phyloP scores from a whole-genome alignment of 2,329 filamentous ascomycete species.

The Parasarocladium wereldwijsianum region DNA sequence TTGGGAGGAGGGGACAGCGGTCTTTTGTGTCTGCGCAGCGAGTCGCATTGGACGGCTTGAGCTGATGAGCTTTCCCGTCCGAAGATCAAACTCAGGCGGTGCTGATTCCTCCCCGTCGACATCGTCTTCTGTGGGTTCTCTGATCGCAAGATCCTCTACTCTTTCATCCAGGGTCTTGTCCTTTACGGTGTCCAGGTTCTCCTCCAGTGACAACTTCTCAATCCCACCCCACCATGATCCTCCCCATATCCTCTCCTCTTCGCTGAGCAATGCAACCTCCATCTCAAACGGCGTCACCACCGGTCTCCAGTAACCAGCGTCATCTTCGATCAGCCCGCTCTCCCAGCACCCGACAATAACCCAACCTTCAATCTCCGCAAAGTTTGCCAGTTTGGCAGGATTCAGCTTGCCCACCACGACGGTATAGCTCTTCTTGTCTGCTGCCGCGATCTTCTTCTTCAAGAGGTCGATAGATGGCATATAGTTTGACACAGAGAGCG shows the following conservation, averaged over 20 bases:
- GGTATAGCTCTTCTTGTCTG: conserved; percentile 90
- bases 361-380: conserved; percentile 90
- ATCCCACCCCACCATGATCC: conserved; percentile 84
- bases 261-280: conserved; percentile 58
- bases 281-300: conserved; percentile 95
- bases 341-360: conserved; percentile 98
- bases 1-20: conserved; percentile 3
- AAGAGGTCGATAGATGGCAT: conserved; percentile 64
- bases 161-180: conserved; percentile 1
- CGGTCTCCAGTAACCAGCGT: conserved; percentile 67
- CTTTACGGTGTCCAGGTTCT: conserved; percentile 9
- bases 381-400: conserved; percentile 90
- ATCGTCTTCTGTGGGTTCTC: conserved; percentile 11
- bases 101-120: conserved; percentile 56
- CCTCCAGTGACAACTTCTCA: conserved; percentile 43
- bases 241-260: conserved; percentile 69
- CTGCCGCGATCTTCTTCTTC: conserved; percentile 54
- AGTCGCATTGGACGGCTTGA: conserved; percentile 60
- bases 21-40: conserved; percentile 12
- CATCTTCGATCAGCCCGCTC: conserved; percentile 78
- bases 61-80: conserved; percentile 71
- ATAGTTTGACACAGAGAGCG: conserved; percentile 83
- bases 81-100: conserved; percentile 81
- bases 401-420: conserved; percentile 96
- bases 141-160: background rate